These are phyloP conservation scores for Boechera stricta DNA, from an alignment of 345 rosid genomes.

Conservation along the genomic window DNA sequence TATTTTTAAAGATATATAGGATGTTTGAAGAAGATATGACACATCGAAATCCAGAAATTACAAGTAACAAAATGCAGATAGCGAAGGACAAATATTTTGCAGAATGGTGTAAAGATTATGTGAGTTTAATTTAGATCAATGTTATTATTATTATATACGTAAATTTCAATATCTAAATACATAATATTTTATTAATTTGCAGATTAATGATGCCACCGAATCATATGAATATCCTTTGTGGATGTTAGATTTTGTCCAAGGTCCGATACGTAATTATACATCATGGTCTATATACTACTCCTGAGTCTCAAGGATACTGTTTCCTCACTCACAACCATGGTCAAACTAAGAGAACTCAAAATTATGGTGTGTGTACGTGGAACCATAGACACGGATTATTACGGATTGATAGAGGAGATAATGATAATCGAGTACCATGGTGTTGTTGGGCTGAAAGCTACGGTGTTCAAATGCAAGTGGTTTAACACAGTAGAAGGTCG, in stretches of 20 bases:
- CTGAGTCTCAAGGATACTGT: neutral
- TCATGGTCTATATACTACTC: neutral
- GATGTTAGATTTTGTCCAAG: neutral
- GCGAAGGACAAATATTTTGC: neutral
- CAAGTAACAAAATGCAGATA: neutral
- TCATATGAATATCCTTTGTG: neutral
- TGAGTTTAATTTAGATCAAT: neutral
- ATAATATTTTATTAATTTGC: neutral
- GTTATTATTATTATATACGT: too few species aligned
- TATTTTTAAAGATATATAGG: neutral
- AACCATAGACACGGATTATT: neutral
- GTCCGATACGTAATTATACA: neutral
- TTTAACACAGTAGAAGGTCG: neutral
- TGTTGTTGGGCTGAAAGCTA: neutral
- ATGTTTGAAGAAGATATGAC: conserved; percentile 2
- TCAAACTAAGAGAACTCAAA: neutral
- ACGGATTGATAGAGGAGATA: neutral
- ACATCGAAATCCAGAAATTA: neutral
- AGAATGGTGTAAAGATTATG: neutral
- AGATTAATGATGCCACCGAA: neutral
- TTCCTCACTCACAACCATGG: neutral
- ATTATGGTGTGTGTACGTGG: neutral
- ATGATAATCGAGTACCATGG: neutral
- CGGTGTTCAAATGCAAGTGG: neutral
- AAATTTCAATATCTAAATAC: too few species aligned